Conservation (phyloP, 2,329 filamentous ascomycete species). For the Botrytis fragariae region DNA sequence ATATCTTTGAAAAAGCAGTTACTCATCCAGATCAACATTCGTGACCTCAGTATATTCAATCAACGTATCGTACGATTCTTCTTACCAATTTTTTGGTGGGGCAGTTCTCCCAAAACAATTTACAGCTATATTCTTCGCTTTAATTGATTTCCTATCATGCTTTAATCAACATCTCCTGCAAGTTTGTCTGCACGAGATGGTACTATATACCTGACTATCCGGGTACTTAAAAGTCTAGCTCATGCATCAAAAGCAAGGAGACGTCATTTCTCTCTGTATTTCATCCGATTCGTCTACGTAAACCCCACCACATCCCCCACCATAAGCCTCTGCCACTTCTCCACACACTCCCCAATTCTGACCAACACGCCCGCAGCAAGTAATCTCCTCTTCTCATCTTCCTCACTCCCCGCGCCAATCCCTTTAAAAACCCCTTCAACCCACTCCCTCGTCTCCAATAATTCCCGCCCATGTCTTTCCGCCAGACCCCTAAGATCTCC, state of each 20-base stretch:
- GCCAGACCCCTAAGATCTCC: constrained; percentile 67
- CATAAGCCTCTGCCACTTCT: constrained; percentile 74
- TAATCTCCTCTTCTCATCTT: constrained; percentile 79
- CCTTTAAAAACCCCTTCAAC: constrained; percentile 71
- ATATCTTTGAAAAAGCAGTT: not conserved
- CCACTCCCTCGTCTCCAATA: constrained; percentile 89
- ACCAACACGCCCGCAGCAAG: constrained; percentile 75
- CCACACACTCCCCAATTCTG: constrained; percentile 74
- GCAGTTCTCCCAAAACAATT: not conserved
- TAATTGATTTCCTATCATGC: not conserved
- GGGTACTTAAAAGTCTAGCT: not conserved
- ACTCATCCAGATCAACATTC: not conserved
- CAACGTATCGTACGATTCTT: not conserved
- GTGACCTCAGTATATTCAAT: not conserved
- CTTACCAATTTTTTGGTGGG: not conserved
- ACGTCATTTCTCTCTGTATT: not conserved
- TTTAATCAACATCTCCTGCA: not conserved
- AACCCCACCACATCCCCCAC: constrained; percentile 59
- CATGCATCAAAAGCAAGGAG: not conserved
- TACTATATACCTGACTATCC: not conserved
- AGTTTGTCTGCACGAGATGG: not conserved
- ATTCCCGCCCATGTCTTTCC: constrained; percentile 67
- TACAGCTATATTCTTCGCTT: not conserved
- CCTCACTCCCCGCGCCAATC: constrained; percentile 45
- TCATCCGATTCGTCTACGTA: not conserved